Base-by-base conservation (phyloP, 768 basidiomycete species). In the Suillus subaureus region DNA sequence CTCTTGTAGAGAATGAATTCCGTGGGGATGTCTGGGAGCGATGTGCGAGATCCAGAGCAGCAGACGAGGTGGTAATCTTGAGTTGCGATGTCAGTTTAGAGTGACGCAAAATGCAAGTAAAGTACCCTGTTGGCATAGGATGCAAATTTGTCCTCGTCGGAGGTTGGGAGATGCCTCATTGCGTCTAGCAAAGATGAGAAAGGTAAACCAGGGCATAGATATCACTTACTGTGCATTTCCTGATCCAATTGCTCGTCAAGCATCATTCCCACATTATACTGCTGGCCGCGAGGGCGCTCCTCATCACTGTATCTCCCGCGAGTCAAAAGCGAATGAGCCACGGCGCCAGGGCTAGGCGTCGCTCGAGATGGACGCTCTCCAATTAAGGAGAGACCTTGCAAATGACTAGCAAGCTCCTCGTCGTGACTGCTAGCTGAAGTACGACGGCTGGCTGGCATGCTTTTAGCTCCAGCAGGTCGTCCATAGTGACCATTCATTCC, bases 231-330 rank as follows among this genome's bases (percentile, higher is more conserved):
- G 73, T 96, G 90, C 88, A 97, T 95, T 75, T 97, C 95, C 79
- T 93, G 88, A 73, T 97, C 95, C 69, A 97, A 79, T 73, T 96
- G 94, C 76, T 96, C 92, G 70, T 97, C 95, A 67, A 97, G 80
- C 88, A 96, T 89, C 89, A 94, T 90, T 37, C 92, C 93, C 47
- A 91, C 87, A 72, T 93, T 94, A 76, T 88, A 93, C 40, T 82
- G 83, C 67, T 83, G 87, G 9, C 86, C 85, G 58, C 81, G 83
- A 16, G 81, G 78, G 47, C 83, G 85, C 62, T 91, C 89, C 58
- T 87, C 88, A 55, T 87, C 85, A 26, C 73, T 80, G 70, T 86
- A 87, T 23, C 85, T 83, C 12, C 79, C 84, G 69, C 86, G 82
- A 35, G 82, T 76, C 65, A 89, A 73, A 65, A 85, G 80, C 16